Base-by-base conservation (phyloP, 495 filamentous ascomycete species). In the Trichodelitschia bisporula region DNA sequence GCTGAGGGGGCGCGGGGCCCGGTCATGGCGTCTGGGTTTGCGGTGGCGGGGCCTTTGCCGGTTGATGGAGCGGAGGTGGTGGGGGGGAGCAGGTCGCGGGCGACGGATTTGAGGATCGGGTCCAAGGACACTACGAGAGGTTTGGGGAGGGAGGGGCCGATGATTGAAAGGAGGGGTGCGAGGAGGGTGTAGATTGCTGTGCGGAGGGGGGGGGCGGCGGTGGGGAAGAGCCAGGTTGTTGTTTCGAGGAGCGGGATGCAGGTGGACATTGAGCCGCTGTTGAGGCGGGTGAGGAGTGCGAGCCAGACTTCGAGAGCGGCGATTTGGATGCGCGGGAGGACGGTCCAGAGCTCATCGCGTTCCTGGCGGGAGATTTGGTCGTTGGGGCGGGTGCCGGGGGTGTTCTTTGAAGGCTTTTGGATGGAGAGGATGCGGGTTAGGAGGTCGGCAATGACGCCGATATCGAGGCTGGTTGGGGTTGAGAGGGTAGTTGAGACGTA, bases 291-390 rank as follows among this genome's bases (percentile, higher is more conserved):
- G 19, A 66, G 39, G 27, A 79, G 34, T 18, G 50, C 44, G 5
- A 51, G 37, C 30, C 73, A 52, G 3, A 89, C 39, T 15, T 57
- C 53, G 33, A 86, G 50, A 20, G 65, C 62, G 9, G 72, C 63
- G 21, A 63, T 46, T 38, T 92, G 77, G 37, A 91, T 65, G 15
- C 62, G 57, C 17, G 80, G 78, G 4, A 91, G 51, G 19, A 66
- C 59, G 15, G 56, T 48, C 59, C 68, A 78, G 8, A 92, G 54
- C 26, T 61, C 58, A 37, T 84, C 76, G 36, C 71, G 65, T 47
- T 92, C 82, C 27, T 79, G 76, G 28, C 69, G 64, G 20, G 66
- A 54, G 36, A 89, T 66, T 41, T 74, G 66, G 14, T 62, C 54
- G 33, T 77, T 79, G 31, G 65, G 49, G 23, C 59, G 55, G 18